Evolutionary conservation across 1,284 basidiomycete genomes (phyloP).

Genomic region (Tilletia horrida): DNA sequence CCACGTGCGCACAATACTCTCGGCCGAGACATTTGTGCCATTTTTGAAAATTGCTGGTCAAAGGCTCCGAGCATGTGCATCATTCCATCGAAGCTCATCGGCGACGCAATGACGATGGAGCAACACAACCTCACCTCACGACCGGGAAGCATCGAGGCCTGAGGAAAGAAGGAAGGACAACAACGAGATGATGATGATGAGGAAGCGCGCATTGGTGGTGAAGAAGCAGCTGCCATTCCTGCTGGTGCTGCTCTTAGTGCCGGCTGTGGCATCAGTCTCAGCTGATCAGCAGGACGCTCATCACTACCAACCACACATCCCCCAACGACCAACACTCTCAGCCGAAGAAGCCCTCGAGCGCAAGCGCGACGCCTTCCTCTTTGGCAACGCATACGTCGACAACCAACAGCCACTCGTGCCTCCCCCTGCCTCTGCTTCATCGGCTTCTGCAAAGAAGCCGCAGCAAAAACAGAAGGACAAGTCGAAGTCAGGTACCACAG

Average conservation of each 20-base stretch:
- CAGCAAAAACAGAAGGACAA: background rate
- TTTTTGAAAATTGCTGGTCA: too few relatives aligned
- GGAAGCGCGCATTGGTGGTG: too few relatives aligned
- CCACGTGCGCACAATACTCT: background rate
- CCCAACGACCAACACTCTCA: slow-evolving; percentile 7
- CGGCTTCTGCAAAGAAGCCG: background rate
- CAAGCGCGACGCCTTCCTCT: slow-evolving; percentile 15
- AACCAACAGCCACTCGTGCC: background rate
- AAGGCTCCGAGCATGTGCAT: too few relatives aligned
- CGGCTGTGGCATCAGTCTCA: background rate
- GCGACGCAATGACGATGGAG: too few relatives aligned
- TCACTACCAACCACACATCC: background rate
- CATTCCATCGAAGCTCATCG: too few relatives aligned
- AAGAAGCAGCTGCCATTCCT: too few relatives aligned
- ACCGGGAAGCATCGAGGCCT: too few relatives aligned
- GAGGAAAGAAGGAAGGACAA: too few relatives aligned
- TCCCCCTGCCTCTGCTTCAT: background rate
- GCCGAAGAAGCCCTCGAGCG: slow-evolving; percentile 15
- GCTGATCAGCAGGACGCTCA: background rate
- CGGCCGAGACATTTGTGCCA: too few relatives aligned
- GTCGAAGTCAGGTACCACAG: background rate
- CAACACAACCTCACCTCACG: too few relatives aligned
- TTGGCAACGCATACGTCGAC: slow-evolving; percentile 10
- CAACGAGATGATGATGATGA: too few relatives aligned
- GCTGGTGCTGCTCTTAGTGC: background rate